Conservation (phyloP, 768 basidiomycete genomes). For the Cystobasidium tubakii region DNA sequence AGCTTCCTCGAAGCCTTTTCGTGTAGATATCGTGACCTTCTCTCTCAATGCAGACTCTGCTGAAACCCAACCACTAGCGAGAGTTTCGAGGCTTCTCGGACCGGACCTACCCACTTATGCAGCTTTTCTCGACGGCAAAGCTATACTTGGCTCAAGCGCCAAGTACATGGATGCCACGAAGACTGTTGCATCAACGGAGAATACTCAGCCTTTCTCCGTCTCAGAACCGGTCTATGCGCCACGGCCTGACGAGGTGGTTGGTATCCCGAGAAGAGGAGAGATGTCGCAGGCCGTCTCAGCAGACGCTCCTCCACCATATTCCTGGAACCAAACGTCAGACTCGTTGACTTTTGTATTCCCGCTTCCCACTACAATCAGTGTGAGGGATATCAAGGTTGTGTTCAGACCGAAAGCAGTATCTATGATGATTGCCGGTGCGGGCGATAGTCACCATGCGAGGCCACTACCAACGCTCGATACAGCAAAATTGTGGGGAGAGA, state of each 20-base stretch:
- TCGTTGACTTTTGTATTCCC: constrained; percentile 76
- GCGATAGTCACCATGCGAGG: constrained; percentile 45
- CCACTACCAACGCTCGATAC: background rate
- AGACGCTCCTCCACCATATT: constrained; percentile 65
- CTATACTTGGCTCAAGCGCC: background rate
- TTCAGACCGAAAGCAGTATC: constrained; percentile 65
- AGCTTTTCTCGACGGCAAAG: background rate
- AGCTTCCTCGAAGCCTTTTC: background rate
- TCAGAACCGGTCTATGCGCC: background rate
- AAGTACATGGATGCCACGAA: background rate
- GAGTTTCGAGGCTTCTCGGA: background rate
- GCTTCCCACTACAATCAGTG: constrained; percentile 65
- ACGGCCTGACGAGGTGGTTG: constrained; percentile 1
- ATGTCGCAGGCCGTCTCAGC: background rate
- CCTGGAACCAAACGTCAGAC: constrained; percentile 84
- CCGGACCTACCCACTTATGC: constrained; percentile 9
- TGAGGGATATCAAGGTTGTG: constrained; percentile 61
- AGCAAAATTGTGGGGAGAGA: constrained; percentile 66
- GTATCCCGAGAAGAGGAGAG: constrained; percentile 3
- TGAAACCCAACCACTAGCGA: background rate
- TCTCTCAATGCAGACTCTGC: background rate
- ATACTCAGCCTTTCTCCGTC: background rate
- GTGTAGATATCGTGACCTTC: constrained; percentile 6
- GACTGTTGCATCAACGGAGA: background rate
- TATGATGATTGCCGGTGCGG: constrained; percentile 52